Percentiles rank a stretch among this genome's conserved stretches.
These are phyloP conservation scores for Exophiala alcalophila DNA, from an alignment of 2,329 filamentous ascomycete genomes.

Conservation along the genomic window DNA sequence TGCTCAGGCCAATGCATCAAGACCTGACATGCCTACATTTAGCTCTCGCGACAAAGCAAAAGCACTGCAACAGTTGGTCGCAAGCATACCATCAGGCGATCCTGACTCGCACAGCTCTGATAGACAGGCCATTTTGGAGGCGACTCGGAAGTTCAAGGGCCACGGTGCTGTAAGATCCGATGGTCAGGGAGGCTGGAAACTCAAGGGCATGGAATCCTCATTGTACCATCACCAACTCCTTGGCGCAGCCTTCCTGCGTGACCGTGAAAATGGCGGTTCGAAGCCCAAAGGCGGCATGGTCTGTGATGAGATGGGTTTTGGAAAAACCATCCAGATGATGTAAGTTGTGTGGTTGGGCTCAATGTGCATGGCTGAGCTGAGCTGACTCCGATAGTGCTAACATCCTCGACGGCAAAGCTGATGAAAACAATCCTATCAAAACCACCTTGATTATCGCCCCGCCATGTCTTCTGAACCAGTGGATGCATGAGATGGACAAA, in stretches of 20 bases:
- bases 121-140: conserved; percentile 29
- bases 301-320: conserved; percentile 44
- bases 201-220: conserved; percentile 35
- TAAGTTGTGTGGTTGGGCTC: conserved; percentile 25
- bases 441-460: conserved; percentile 42
- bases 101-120: conserved; percentile 31
- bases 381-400: conserved; percentile 33
- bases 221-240: conserved; percentile 38
- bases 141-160: conserved; percentile 33
- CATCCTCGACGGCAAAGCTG: conserved; percentile 36
- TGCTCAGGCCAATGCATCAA: conserved; percentile 32
- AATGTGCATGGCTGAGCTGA: background rate
- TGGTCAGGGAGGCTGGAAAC: conserved; percentile 35
- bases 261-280: conserved; percentile 21
- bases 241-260: conserved; percentile 27
- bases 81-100: conserved; percentile 33
- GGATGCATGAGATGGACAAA: conserved; percentile 35
- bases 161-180: conserved; percentile 30
- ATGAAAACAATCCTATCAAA: conserved; percentile 20
- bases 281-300: conserved; percentile 38
- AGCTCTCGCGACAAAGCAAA: conserved; percentile 28
- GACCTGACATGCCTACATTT: conserved; percentile 31
- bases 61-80: conserved; percentile 36
- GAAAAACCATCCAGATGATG: conserved; percentile 40
- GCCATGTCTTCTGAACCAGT: conserved; percentile 36